phyloP scores from a whole-genome alignment of 768 basidiomycete species.

The Nevesoporus exiguus region DNA sequence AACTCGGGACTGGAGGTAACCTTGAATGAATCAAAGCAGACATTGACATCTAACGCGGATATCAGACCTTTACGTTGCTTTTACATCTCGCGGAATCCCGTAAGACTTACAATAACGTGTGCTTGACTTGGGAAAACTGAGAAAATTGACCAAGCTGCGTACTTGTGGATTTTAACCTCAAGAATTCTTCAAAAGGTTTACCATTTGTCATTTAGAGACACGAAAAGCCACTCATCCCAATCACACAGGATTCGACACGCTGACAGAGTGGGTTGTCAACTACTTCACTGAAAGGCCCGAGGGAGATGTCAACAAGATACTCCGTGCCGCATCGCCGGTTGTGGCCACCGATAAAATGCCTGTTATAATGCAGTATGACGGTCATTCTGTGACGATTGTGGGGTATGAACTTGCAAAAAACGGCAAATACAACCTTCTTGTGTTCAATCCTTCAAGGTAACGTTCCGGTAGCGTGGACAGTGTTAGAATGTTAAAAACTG shows the following conservation, averaged over 20 bases:
- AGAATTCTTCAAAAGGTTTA: slow-evolving; percentile 43
- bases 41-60: neutral
- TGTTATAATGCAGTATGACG: slow-evolving; percentile 75
- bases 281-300: slow-evolving; percentile 55
- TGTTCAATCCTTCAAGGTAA: slow-evolving; percentile 76
- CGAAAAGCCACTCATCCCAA: neutral
- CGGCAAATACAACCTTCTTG: slow-evolving; percentile 59
- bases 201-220: neutral
- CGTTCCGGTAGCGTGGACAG: slow-evolving; percentile 14
- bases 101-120: slow-evolving; percentile 37
- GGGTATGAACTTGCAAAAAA: slow-evolving; percentile 71
- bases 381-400: slow-evolving; percentile 85
- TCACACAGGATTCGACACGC: slow-evolving; percentile 38
- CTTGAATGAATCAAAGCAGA: neutral
- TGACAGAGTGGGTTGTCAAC: slow-evolving; percentile 71
- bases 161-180: slow-evolving; percentile 64
- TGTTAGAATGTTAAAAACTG: neutral
- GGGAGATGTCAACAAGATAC: slow-evolving; percentile 47
- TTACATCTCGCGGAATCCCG: slow-evolving; percentile 79
- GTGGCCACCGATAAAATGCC: slow-evolving; percentile 66
- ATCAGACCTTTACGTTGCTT: slow-evolving; percentile 74
- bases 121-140: neutral
- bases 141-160: slow-evolving; percentile 39
- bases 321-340: slow-evolving; percentile 52
- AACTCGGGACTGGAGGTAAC: slow-evolving; percentile 79